A percentile compares a stretch with the other conserved stretches of the same genome.
Evolutionary conservation across 192 early-diverging fungal genomes (phyloP).

Genomic region (Dissophora ornata): DNA sequence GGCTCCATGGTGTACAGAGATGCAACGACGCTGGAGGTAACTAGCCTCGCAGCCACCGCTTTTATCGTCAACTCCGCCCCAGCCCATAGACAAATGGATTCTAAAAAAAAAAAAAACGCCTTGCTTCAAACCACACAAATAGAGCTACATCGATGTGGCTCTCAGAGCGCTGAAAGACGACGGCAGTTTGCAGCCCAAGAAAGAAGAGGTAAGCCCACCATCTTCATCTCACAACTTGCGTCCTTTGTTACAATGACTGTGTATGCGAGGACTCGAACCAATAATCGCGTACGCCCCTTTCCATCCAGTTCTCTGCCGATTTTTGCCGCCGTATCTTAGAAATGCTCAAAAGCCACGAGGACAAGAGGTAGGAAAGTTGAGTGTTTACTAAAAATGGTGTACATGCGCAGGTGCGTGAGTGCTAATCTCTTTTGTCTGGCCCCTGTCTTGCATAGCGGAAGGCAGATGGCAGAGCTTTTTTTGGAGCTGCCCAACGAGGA

Average conservation of each 20-base stretch:
- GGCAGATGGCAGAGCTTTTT: constrained; percentile 79
- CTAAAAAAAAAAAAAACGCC: constrained; percentile 21
- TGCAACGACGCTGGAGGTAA: constrained; percentile 58
- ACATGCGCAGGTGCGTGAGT: too few relatives aligned
- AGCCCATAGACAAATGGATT: too few relatives aligned
- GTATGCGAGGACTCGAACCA: background rate
- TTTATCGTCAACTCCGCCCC: too few relatives aligned
- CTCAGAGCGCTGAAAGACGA: constrained; percentile 19
- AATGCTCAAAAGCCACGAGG: constrained; percentile 41
- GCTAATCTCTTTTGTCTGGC: background rate
- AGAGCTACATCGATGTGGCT: constrained; percentile 36
- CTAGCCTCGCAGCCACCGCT: background rate
- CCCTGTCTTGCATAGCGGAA: constrained; percentile 44
- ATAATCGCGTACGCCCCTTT: background rate
- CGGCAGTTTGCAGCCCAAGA: background rate
- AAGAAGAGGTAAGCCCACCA: constrained; percentile 33
- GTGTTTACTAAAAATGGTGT: too few relatives aligned
- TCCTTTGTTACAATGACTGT: background rate
- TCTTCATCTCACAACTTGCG: background rate
- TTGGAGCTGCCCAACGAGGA: constrained; percentile 77
- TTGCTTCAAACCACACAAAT: background rate
- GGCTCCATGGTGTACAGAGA: constrained; percentile 60
- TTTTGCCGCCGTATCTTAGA: constrained; percentile 37
- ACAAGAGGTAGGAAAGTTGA: constrained; percentile 20
- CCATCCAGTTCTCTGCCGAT: constrained; percentile 30